Evolutionary conservation across 78 protist species (phyloP).

Genomic region (Dictyostelium brefeldianum): DNA sequence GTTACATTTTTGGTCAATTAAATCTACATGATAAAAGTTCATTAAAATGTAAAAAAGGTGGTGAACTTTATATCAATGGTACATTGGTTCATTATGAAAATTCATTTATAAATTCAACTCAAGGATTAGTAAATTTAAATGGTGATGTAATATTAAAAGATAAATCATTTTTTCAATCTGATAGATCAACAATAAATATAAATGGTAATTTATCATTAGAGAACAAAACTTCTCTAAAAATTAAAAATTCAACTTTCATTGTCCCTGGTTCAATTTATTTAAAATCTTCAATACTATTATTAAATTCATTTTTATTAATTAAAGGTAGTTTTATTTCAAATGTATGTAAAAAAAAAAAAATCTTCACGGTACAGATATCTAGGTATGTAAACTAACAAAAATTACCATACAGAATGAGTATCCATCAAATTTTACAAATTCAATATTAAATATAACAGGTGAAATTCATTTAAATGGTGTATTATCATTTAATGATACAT

Average conservation of each 20-base stretch:
- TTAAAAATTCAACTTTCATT: slow-evolving; percentile 1
- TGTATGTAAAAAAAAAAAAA: too few relatives aligned
- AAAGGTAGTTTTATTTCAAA: slow-evolving; percentile 5
- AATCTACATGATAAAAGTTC: neutral
- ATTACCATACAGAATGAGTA: neutral
- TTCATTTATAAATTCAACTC: slow-evolving; percentile 7
- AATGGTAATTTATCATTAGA: neutral
- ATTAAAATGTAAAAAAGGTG: slow-evolving; percentile 1
- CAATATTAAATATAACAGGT: neutral
- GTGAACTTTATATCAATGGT: neutral
- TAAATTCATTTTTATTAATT: neutral
- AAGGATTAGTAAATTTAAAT: neutral
- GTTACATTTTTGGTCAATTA: neutral
- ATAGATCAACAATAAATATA: neutral
- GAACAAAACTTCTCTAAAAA: neutral
- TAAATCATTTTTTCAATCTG: slow-evolving; percentile 8
- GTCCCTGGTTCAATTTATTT: slow-evolving; percentile 9
- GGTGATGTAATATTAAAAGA: slow-evolving; percentile 15
- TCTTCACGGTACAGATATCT: too few relatives aligned
- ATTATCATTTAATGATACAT: slow-evolving; percentile 1
- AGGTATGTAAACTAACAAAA: too few relatives aligned
- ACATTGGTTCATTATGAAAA: slow-evolving; percentile 5
- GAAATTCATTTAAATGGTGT: slow-evolving; percentile 9
- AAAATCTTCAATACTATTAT: neutral
- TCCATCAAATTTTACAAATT: slow-evolving; percentile 9